Conservation (phyloP, 495 filamentous ascomycete species). For the Pseudevernia furfuracea region DNA sequence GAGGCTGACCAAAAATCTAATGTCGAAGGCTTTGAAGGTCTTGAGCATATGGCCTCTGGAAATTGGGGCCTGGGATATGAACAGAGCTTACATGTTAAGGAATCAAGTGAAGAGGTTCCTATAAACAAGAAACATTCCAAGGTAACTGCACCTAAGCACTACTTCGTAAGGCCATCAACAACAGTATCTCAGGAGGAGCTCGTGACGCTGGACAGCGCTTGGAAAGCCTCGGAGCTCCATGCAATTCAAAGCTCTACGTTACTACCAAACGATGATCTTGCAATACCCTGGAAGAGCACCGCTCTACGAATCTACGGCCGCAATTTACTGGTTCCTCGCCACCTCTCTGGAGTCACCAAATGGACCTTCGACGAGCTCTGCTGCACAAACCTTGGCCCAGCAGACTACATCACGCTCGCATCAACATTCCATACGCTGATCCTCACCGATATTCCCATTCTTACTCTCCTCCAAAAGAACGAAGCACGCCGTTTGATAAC, state of each 20-base stretch:
- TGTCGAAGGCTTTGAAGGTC: conserved; percentile 12
- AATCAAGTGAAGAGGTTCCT: background rate
- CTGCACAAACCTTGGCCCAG: conserved; percentile 49
- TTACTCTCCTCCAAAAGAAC: conserved; percentile 55
- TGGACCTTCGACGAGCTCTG: conserved; percentile 58
- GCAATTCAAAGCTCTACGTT: background rate
- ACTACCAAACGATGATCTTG: background rate
- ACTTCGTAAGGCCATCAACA: conserved; percentile 7
- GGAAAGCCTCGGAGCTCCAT: conserved; percentile 11
- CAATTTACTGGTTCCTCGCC: conserved; percentile 43
- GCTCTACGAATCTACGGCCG: conserved; percentile 54
- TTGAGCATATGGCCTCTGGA: conserved; percentile 20
- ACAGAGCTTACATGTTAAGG: conserved; percentile 21
- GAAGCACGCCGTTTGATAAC: conserved; percentile 67
- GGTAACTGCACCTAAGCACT: conserved; percentile 12
- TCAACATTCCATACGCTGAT: conserved; percentile 63
- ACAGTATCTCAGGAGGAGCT: background rate
- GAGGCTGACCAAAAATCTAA: background rate
- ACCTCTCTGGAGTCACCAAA: conserved; percentile 39
- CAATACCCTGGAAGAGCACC: conserved; percentile 38
- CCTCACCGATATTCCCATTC: conserved; percentile 50
- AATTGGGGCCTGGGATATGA: conserved; percentile 25
- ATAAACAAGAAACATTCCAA: background rate
- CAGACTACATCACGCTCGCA: conserved; percentile 65
- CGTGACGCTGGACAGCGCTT: background rate